A percentile compares a stretch with the other conserved stretches of the same genome.
Conservation (phyloP, 305 asterid genomes). For the Lippia alba region DNA sequence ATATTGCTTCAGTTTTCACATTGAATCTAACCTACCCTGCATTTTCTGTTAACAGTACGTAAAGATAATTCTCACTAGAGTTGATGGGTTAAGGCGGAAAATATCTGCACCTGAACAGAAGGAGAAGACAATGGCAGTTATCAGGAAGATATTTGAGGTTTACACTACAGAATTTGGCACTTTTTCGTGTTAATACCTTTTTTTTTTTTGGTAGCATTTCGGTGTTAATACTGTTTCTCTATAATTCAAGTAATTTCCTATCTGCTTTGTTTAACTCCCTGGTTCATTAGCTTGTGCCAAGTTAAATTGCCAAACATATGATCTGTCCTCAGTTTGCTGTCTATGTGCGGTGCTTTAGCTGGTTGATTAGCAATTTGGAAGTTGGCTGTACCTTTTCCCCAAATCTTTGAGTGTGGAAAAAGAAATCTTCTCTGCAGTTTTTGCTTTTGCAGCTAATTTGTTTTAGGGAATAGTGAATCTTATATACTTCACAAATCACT, state of each 20-base stretch:
- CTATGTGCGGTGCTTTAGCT: constrained; percentile 24
- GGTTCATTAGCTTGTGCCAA: constrained; percentile 8
- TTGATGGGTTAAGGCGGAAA: constrained; percentile 88
- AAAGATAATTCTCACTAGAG: constrained; percentile 83
- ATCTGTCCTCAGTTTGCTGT: constrained; percentile 18
- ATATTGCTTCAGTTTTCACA: constrained; percentile 13
- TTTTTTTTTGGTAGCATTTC: no score
- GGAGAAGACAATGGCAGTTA: constrained; percentile 51
- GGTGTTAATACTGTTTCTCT: constrained; percentile 15
- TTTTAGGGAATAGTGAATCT: background rate
- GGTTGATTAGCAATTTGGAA: constrained; percentile 24
- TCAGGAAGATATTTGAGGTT: constrained; percentile 86
- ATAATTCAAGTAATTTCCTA: constrained; percentile 18
- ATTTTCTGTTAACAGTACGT: constrained; percentile 74
- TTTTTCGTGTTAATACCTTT: constrained; percentile 13
- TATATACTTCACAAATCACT: background rate
- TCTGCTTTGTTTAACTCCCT: constrained; percentile 18
- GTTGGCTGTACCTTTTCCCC: constrained; percentile 10
- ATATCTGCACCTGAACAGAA: constrained; percentile 49
- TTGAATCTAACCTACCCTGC: constrained; percentile 34
- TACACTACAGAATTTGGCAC: constrained; percentile 23
- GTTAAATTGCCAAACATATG: constrained; percentile 19
- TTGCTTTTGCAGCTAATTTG: constrained; percentile 6
- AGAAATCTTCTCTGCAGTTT: constrained; percentile 6
- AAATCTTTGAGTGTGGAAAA: constrained; percentile 8